These are phyloP conservation scores for Astrephomene gubernaculifera DNA, from an alignment of 139 green algal species.

Conservation along the genomic window DNA sequence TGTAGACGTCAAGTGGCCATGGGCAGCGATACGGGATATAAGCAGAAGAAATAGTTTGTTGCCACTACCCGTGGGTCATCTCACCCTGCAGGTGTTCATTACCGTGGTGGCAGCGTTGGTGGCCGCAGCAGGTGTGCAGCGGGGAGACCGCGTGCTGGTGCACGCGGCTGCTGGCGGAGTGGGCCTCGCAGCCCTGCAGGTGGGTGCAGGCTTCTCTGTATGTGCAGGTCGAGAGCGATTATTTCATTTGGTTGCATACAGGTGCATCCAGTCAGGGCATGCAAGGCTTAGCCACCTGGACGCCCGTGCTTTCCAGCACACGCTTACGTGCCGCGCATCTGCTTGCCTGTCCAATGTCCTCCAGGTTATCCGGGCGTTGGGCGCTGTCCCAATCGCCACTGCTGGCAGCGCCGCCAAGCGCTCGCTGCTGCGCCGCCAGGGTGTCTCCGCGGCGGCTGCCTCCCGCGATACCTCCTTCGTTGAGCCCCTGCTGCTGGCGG, in stretches of 20 bases:
- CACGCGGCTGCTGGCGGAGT: conserved; percentile 86
- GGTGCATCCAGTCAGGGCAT: no score
- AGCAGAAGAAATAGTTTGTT: no score
- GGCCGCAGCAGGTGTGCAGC: conserved; percentile 31
- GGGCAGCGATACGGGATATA: no score
- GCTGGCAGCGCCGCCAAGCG: conserved; percentile 74
- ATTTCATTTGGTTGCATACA: no score
- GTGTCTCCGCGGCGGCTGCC: conserved; percentile 43
- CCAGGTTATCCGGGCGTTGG: conserved; percentile 62
- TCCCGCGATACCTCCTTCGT: conserved; percentile 50
- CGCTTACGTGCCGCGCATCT: no score
- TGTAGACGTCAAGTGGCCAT: no score
- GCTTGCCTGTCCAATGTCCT: no score
- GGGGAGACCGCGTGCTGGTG: conserved; percentile 69
- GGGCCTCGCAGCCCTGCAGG: conserved; percentile 77
- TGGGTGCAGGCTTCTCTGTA: no score
- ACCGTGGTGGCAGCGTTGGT: conserved; percentile 76
- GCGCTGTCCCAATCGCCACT: conserved; percentile 63
- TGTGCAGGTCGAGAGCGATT: no score
- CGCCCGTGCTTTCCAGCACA: no score
- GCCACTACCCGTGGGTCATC: not conserved
- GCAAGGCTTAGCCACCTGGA: no score
- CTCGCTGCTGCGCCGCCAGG: conserved; percentile 62
- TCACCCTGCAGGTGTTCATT: conserved; percentile 54
- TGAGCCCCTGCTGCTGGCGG: conserved; percentile 33